Conservation (phyloP, 768 basidiomycete species). For the Suillus subalutaceus region DNA sequence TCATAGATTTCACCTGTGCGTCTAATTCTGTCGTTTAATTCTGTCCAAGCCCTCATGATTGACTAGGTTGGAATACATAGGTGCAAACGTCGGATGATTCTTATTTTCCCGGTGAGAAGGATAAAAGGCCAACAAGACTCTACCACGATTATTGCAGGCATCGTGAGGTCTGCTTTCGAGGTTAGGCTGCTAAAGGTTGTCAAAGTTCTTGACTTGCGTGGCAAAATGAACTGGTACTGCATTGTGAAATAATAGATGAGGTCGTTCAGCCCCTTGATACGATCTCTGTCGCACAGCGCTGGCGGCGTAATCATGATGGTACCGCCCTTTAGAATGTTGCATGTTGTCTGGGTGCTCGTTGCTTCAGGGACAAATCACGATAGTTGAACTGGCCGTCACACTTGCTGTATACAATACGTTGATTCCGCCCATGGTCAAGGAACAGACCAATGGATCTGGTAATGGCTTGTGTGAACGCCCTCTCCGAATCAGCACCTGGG, state of each 20-base stretch:
- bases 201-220: background rate
- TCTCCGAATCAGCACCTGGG: background rate
- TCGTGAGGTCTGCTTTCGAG: background rate
- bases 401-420: background rate
- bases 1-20: background rate
- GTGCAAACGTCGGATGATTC: background rate
- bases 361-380: background rate
- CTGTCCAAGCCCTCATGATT: background rate
- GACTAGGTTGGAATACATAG: background rate
- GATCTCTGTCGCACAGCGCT: background rate
- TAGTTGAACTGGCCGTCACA: background rate
- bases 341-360: too few relatives aligned
- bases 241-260: too few relatives aligned
- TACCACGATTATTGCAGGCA: background rate
- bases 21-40: background rate
- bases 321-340: background rate
- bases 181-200: background rate
- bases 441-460: background rate
- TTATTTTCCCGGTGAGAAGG: background rate
- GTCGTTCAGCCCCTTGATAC: background rate
- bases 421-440: background rate
- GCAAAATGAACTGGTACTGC: background rate
- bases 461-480: background rate
- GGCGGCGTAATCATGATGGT: background rate
- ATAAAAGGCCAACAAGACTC: background rate